Percentiles rank a stretch among this genome's conserved stretches.
Evolutionary conservation across 2,329 filamentous ascomycete species (phyloP).

Genomic region (Colletotrichum simmondsii): DNA sequence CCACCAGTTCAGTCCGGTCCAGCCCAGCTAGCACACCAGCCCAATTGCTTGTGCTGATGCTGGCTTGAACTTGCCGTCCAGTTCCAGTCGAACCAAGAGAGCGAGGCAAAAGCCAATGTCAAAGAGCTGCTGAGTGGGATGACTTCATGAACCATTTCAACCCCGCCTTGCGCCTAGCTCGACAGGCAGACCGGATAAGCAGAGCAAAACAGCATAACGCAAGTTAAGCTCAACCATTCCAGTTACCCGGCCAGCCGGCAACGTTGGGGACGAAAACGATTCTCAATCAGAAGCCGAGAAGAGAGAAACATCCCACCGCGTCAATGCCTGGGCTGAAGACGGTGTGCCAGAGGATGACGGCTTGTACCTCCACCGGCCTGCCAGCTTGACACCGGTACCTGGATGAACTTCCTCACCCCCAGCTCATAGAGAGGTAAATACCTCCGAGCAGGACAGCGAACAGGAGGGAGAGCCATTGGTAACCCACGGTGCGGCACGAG

Average conservation of each 20-base stretch:
- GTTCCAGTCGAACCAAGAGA: background rate
- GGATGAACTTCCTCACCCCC: slow-evolving; percentile 13
- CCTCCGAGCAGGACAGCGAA: slow-evolving; percentile 8
- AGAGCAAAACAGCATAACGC: background rate
- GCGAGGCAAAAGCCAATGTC: background rate
- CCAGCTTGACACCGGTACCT: slow-evolving; percentile 12
- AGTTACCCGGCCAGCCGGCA: slow-evolving; percentile 1
- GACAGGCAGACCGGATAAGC: background rate
- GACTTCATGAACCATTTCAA: slow-evolving; percentile 20
- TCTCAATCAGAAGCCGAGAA: background rate
- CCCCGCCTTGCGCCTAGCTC: slow-evolving; percentile 15
- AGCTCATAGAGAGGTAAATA: slow-evolving; percentile 12
- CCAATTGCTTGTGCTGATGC: background rate
- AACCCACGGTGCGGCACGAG: slow-evolving; percentile 11
- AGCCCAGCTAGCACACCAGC: background rate
- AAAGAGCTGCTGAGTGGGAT: slow-evolving; percentile 15
- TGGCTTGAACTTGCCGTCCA: background rate
- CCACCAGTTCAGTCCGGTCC: background rate
- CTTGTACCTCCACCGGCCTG: slow-evolving; percentile 15
- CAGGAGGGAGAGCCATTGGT: slow-evolving; percentile 16
- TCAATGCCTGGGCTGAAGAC: background rate
- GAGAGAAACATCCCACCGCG: background rate
- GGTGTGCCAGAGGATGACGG: background rate
- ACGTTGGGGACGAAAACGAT: background rate
- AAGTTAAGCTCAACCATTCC: slow-evolving; percentile 3